Conservation (phyloP, 2,329 filamentous ascomycete genomes). For the Arthroderma uncinatum region DNA sequence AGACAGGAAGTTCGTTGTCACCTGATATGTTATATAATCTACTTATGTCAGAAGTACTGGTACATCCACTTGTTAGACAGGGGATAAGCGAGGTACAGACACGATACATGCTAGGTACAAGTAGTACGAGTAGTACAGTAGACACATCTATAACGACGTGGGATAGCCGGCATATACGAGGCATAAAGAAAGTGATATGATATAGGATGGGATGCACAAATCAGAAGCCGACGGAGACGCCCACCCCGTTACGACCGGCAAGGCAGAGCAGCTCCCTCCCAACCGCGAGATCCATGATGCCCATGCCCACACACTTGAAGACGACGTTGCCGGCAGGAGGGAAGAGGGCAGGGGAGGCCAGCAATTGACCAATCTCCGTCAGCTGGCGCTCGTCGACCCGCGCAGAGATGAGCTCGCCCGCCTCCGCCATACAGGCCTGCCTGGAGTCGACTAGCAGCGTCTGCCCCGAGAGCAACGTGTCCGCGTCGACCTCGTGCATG, state of each 20-base stretch:
- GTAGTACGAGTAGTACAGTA: neutral
- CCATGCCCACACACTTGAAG: constrained; percentile 43
- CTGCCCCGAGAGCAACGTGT: constrained; percentile 43
- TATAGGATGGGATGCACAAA: neutral
- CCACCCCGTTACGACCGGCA: constrained; percentile 24
- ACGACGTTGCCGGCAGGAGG: constrained; percentile 22
- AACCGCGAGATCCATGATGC: constrained; percentile 41
- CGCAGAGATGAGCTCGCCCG: constrained; percentile 38
- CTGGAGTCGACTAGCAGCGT: constrained; percentile 55
- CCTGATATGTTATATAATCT: neutral
- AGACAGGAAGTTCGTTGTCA: neutral
- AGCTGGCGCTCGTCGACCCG: constrained; percentile 28
- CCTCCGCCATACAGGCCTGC: constrained; percentile 36
- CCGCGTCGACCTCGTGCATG: constrained; percentile 41
- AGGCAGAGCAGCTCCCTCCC: constrained; percentile 33
- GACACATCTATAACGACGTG: neutral
- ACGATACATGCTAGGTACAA: too few species aligned
- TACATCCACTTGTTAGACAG: neutral
- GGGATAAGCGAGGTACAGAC: neutral
- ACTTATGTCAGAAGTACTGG: neutral
- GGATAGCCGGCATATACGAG: neutral
- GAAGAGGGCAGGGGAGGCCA: constrained; percentile 9
- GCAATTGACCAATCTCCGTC: constrained; percentile 35
- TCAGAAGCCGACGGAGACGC: constrained; percentile 30
- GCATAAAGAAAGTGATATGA: neutral